phyloP scores from a whole-genome alignment of 306 rosid genomes.

The Cucumis melo region DNA sequence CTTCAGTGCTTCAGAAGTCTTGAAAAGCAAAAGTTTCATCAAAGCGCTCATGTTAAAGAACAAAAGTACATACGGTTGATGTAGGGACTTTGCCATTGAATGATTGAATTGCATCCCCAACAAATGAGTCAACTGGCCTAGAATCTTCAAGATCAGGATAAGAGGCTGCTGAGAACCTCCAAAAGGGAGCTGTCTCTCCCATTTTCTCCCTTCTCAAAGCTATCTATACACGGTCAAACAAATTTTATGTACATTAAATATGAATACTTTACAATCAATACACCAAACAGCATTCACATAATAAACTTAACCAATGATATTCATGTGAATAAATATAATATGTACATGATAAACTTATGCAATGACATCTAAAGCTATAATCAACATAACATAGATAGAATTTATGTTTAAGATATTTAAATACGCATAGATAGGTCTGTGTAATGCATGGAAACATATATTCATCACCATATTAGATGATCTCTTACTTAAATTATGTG shows the following conservation, averaged over 20 bases:
- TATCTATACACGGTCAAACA: conserved; percentile 19
- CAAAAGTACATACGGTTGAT: conserved; percentile 19
- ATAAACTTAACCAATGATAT: neutral
- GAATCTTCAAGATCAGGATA: conserved; percentile 44
- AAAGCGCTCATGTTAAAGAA: conserved; percentile 1
- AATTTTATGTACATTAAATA: neutral
- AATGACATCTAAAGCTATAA: neutral
- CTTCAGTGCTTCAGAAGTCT: neutral
- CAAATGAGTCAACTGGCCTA: conserved; percentile 10
- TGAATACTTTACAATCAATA: neutral
- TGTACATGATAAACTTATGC: neutral
- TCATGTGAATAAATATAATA: too few relatives aligned
- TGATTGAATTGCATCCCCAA: conserved; percentile 10
- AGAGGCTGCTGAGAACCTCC: conserved; percentile 45
- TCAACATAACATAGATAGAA: neutral
- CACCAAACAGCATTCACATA: neutral
- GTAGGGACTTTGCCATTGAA: conserved; percentile 8
- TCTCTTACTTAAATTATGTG: neutral
- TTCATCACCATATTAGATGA: neutral
- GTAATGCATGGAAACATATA: neutral
- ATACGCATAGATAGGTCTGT: neutral
- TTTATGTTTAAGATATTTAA: neutral
- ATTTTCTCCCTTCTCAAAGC: conserved; percentile 45
- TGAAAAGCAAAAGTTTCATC: neutral
- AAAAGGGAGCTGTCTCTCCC: conserved; percentile 56